Percentiles rank a stretch among this genome's conserved stretches.
phyloP scores from a whole-genome alignment of 129 eudicot genomes.

The Arctium minus region DNA sequence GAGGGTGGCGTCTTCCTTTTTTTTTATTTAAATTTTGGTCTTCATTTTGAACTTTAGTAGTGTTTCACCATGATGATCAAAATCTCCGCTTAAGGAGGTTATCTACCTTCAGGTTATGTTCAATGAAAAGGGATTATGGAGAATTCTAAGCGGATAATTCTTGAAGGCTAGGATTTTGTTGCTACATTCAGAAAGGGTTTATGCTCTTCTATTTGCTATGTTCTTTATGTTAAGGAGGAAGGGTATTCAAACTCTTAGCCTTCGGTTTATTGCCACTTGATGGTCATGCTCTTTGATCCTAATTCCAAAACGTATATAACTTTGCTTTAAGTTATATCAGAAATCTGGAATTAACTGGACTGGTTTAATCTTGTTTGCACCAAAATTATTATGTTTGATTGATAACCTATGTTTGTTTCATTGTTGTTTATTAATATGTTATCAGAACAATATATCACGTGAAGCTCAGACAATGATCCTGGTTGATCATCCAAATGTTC shows the following conservation, averaged over 20 bases:
- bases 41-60: neutral
- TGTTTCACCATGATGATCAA: neutral
- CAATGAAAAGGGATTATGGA: neutral
- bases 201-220: neutral
- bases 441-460: conserved; percentile 78
- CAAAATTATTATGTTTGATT: conserved; percentile 13
- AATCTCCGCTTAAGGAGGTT: neutral
- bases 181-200: neutral
- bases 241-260: neutral
- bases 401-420: neutral
- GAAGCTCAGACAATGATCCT: conserved; percentile 94
- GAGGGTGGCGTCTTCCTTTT: neutral
- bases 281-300: neutral
- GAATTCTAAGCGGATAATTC: neutral
- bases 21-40: neutral
- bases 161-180: neutral
- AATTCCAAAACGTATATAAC: neutral
- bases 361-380: neutral
- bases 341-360: neutral
- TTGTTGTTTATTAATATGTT: conserved; percentile 12
- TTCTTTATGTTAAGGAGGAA: neutral
- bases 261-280: neutral
- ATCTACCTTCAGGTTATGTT: conserved; percentile 4
- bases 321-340: neutral
- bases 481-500: conserved; percentile 89